phyloP scores from a whole-genome alignment of 1,284 basidiomycete species.

The Hymenochaete sp. region DNA sequence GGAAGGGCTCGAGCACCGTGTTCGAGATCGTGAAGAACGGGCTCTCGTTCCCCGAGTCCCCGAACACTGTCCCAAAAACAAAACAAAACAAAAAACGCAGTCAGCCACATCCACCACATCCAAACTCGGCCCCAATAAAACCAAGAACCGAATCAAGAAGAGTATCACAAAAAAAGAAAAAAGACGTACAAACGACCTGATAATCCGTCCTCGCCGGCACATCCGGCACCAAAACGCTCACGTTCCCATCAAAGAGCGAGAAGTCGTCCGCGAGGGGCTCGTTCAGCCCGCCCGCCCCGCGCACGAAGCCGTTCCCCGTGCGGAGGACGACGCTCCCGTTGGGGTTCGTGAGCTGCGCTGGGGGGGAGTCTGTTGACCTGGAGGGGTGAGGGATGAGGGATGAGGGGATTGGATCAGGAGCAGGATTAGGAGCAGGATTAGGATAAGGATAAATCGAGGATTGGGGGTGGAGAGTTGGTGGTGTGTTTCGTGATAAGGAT shows the following conservation, averaged over 20 bases:
- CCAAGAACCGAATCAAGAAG: background rate
- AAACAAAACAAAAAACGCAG: background rate
- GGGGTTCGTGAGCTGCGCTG: constrained; percentile 41
- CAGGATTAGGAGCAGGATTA: background rate
- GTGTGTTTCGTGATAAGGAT: too few species aligned
- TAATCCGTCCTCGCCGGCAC: constrained; percentile 31
- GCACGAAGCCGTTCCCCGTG: constrained; percentile 12
- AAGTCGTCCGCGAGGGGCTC: constrained; percentile 33
- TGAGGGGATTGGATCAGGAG: too few species aligned
- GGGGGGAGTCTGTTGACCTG: constrained; percentile 35
- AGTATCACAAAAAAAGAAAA: background rate
- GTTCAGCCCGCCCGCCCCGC: constrained; percentile 20
- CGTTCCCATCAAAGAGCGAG: constrained; percentile 31
- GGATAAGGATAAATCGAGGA: background rate
- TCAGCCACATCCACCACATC: constrained; percentile 5
- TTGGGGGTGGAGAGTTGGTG: too few species aligned
- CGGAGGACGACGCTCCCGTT: constrained; percentile 28
- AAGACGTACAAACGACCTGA: constrained; percentile 34
- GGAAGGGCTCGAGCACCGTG: constrained; percentile 8
- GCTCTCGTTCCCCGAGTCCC: constrained; percentile 42
- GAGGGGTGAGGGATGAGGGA: too few species aligned
- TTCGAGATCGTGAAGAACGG: constrained; percentile 30
- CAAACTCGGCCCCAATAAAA: background rate
- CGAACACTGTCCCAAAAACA: constrained; percentile 33
- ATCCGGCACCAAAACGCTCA: constrained; percentile 32